These are phyloP conservation scores for Syncephalis plumigaleata DNA, from an alignment of 371 early-diverging fungal genomes.

Conservation along the genomic window DNA sequence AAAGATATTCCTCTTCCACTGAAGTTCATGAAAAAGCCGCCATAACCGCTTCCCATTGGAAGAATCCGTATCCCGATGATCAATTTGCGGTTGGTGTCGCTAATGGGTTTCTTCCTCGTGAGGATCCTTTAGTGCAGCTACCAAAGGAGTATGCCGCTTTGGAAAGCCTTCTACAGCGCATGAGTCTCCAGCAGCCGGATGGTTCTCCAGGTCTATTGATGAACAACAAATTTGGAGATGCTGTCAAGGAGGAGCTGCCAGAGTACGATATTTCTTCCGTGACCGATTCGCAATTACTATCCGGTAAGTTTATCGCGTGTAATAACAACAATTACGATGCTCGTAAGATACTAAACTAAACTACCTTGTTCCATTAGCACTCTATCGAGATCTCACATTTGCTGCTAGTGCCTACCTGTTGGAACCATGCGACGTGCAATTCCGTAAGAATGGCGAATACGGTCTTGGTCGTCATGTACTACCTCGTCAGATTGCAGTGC, in stretches of 20 bases:
- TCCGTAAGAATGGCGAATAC: conserved; percentile 43
- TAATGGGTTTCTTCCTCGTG: conserved; percentile 56
- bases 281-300: conserved; percentile 44
- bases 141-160: conserved; percentile 46
- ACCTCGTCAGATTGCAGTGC: conserved; percentile 65
- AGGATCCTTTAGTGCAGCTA: conserved; percentile 37
- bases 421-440: conserved; percentile 71
- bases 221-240: conserved; percentile 60
- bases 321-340: too few relatives aligned
- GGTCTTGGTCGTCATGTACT: conserved; percentile 59
- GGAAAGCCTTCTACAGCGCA: conserved; percentile 51
- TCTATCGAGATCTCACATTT: conserved; percentile 78
- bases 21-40: too few relatives aligned
- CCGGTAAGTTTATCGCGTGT: conserved; percentile 23
- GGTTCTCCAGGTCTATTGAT: conserved; percentile 57
- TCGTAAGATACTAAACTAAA: conserved; percentile 1
- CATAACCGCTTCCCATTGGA: background rate
- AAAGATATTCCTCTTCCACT: too few relatives aligned
- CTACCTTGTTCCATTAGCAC: conserved; percentile 18
- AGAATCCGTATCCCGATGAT: background rate
- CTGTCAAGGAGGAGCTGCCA: conserved; percentile 49
- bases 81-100: conserved; percentile 37
- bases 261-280: conserved; percentile 48
- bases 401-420: conserved; percentile 74
- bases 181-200: conserved; percentile 49